Conservation (phyloP, 768 basidiomycete species). For the Leccinum fibrillosum region DNA sequence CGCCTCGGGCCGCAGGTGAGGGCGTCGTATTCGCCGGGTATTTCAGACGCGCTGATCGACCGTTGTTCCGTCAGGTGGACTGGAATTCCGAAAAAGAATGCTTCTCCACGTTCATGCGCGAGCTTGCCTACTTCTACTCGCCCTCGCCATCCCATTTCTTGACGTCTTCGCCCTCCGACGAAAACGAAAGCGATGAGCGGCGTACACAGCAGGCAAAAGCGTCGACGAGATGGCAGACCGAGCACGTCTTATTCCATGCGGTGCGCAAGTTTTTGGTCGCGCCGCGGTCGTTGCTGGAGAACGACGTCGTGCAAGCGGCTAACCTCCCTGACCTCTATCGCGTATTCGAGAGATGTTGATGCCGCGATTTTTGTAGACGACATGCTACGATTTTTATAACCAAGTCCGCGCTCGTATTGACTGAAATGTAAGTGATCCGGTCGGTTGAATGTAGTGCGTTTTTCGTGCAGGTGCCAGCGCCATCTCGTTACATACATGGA, state of each 20-base stretch:
- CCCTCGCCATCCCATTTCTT: constrained; percentile 37
- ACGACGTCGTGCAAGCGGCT: constrained; percentile 83
- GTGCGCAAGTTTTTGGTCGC: constrained; percentile 73
- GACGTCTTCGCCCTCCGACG: constrained; percentile 14
- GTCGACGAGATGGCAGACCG: constrained; percentile 73
- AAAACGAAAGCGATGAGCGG: constrained; percentile 43
- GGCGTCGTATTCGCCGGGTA: neutral
- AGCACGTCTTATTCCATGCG: constrained; percentile 87
- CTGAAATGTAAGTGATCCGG: neutral
- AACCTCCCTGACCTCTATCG: constrained; percentile 89
- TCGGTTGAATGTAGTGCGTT: neutral
- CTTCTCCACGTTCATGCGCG: constrained; percentile 80
- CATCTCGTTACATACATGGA: neutral
- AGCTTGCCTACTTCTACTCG: constrained; percentile 89
- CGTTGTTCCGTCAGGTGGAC: constrained; percentile 56
- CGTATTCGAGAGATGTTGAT: constrained; percentile 89
- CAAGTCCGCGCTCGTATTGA: neutral
- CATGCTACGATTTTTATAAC: neutral
- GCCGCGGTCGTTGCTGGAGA: constrained; percentile 63
- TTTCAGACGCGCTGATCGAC: neutral
- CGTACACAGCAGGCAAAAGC: constrained; percentile 41
- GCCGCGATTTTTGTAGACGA: neutral
- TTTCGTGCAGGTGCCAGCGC: neutral
- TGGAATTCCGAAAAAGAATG: constrained; percentile 86
- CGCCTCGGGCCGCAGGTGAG: constrained; percentile 86